phyloP scores from a whole-genome alignment of 2,329 filamentous ascomycete genomes.

The Colletotrichum lentis region DNA sequence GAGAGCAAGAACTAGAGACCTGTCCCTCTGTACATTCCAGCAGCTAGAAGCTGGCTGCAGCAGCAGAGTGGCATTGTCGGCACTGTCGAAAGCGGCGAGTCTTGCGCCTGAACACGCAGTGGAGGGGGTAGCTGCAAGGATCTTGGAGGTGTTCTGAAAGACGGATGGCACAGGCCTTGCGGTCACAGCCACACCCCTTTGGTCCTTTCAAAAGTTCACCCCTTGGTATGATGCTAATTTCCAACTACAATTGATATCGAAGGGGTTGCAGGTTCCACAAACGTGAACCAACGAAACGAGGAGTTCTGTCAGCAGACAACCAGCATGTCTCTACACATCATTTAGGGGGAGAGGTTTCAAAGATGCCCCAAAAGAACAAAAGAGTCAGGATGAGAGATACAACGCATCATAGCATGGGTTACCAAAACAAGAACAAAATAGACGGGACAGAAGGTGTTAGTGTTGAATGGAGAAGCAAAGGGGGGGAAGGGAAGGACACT shows the following conservation, averaged over 20 bases:
- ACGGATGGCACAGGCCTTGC: neutral
- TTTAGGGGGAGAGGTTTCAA: neutral
- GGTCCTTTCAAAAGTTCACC: too few species aligned
- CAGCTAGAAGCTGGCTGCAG: neutral
- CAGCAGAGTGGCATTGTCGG: neutral
- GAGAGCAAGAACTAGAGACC: conserved; percentile 60
- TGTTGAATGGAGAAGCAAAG: conserved; percentile 14
- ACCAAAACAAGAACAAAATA: conserved; percentile 14
- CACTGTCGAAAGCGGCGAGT: neutral
- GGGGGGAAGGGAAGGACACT: too few species aligned
- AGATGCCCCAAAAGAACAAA: conserved; percentile 6
- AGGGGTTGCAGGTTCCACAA: neutral
- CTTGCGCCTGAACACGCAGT: neutral
- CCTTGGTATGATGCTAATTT: too few species aligned
- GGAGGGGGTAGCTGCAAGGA: neutral
- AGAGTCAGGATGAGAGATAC: conserved; percentile 21
- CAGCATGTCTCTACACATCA: neutral
- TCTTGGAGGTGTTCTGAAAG: neutral
- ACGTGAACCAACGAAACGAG: neutral
- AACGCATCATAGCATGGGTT: conserved; percentile 22
- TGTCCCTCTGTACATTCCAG: neutral
- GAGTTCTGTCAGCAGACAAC: neutral
- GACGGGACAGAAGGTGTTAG: conserved; percentile 5
- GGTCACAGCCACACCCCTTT: too few species aligned
- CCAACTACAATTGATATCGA: neutral